phyloP scores from a whole-genome alignment of 768 basidiomycete genomes.

The Leucocoprinus birnbaumii region DNA sequence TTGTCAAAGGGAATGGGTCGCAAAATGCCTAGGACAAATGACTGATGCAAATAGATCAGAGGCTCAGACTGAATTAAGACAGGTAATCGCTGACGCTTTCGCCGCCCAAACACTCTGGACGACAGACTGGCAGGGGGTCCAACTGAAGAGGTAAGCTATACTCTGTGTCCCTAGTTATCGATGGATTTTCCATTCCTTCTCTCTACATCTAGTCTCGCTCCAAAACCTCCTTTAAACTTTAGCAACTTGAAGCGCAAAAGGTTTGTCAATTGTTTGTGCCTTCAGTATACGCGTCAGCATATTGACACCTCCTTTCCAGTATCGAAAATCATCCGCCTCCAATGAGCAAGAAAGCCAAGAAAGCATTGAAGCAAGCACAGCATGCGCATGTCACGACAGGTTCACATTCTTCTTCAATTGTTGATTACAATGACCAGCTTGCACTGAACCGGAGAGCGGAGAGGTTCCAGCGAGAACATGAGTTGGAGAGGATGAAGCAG shows the following conservation, averaged over 20 bases:
- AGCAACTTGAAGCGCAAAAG: conserved; percentile 67
- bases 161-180: neutral
- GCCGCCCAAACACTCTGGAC: conserved; percentile 81
- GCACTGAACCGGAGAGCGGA: conserved; percentile 76
- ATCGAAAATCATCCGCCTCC: conserved; percentile 27
- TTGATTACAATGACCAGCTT: conserved; percentile 62
- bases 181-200: neutral
- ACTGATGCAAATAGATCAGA: conserved; percentile 83
- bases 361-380: conserved; percentile 41
- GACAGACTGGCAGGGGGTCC: conserved; percentile 90
- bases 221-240: conserved; percentile 53
- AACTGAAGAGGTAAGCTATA: conserved; percentile 71
- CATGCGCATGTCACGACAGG: conserved; percentile 28
- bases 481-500: conserved; percentile 72
- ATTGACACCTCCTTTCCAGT: conserved; percentile 12
- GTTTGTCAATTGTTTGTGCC: conserved; percentile 36
- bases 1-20: conserved; percentile 85
- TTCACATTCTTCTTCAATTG: conserved; percentile 28
- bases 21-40: conserved; percentile 89
- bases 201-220: conserved; percentile 47
- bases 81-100: conserved; percentile 95
- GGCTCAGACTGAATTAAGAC: conserved; percentile 91
- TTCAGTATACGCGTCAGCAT: conserved; percentile 27
- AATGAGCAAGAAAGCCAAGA: conserved; percentile 58
- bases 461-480: conserved; percentile 89